Base-by-base conservation (phyloP, 2,329 filamentous ascomycete genomes). In the Calonectria honghensis region DNA sequence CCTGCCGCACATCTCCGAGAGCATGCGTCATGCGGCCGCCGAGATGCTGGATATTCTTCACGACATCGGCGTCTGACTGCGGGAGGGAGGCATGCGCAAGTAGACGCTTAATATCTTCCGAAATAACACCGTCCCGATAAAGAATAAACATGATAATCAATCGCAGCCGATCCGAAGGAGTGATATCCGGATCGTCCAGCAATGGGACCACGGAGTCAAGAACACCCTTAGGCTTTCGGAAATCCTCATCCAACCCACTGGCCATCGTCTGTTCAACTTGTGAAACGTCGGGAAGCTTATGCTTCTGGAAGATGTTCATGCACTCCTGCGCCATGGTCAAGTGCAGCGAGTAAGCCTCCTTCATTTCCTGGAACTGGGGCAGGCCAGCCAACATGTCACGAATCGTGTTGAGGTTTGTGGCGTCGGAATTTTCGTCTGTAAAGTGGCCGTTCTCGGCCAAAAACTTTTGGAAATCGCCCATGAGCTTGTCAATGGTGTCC, bases 301-400 rank as follows among this genome's bases (percentile, higher is more conserved):
- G 91, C 68, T 92, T 88, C 83, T 98, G 93, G 81, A 99, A 99
- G 48, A 94, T 91, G 79, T 95, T 95, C 96, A 98, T 98, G 83
- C 96, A 98, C 83, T 98, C 96, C 83, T 98, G 94, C 2, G 97
- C 97, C 96, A 99, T 98, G 79, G 93, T 96, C 52, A 99, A 89
- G 85, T 99, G 97, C 69, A 99, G 88, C 0, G 96, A 97, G 84
- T 98, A 99, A 2, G 95, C 93, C 82, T 98, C 95, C 84, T 98
- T 98, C 89, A 97, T 95, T 85, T 97, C 94, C 81, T 98, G 95
- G 82, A 98, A 99, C 82, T 98, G 95, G 16, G 96, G 96, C 73
- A 99, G 87, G 11, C 96, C 96, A 18, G 95, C 97, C 86, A 99
- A 88, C 97, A 99, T 99, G 85, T 98, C 96, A 82, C 97, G 95